phyloP scores from a whole-genome alignment of 2,329 filamentous ascomycete species.

The Keithomyces neogunnii region DNA sequence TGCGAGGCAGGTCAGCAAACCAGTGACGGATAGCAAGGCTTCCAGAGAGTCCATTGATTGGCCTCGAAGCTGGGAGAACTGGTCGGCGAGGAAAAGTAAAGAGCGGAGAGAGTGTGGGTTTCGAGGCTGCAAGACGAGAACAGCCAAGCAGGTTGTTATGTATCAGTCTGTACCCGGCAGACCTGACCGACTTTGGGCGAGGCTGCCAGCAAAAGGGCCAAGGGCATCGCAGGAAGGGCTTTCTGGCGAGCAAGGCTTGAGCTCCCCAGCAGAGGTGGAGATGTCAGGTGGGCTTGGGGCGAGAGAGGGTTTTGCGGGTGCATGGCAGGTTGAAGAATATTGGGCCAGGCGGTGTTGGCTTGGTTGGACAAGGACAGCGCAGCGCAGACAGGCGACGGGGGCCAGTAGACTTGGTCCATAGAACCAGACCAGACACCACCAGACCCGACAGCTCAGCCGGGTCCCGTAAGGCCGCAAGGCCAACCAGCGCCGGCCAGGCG shows the following conservation, averaged over 20 bases:
- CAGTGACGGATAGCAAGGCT: neutral
- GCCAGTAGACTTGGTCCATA: no score
- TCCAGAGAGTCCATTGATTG: conserved; percentile 6
- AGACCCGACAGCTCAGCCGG: no score
- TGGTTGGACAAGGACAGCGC: neutral
- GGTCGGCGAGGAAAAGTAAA: conserved; percentile 1
- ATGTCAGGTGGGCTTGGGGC: neutral
- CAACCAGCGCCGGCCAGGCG: no score
- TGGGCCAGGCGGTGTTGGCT: neutral
- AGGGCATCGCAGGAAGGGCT: neutral
- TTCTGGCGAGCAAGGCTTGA: neutral
- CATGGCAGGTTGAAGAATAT: neutral
- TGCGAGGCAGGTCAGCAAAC: neutral
- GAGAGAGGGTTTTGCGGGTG: neutral
- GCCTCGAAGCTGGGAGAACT: conserved; percentile 5
- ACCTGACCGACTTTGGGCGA: neutral
- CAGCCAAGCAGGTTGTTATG: neutral
- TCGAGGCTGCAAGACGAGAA: conserved; percentile 4
- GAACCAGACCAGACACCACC: no score
- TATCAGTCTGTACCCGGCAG: no score
- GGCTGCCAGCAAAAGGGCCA: neutral
- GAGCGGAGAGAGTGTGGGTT: conserved; percentile 6
- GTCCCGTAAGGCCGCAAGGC: no score
- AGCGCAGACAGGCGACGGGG: no score
- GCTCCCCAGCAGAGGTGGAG: neutral